Percentiles rank a stretch among this genome's conserved stretches.
These are phyloP conservation scores for Plasmopara viticola DNA, from an alignment of 352 stramenopile genomes.

Conservation along the genomic window DNA sequence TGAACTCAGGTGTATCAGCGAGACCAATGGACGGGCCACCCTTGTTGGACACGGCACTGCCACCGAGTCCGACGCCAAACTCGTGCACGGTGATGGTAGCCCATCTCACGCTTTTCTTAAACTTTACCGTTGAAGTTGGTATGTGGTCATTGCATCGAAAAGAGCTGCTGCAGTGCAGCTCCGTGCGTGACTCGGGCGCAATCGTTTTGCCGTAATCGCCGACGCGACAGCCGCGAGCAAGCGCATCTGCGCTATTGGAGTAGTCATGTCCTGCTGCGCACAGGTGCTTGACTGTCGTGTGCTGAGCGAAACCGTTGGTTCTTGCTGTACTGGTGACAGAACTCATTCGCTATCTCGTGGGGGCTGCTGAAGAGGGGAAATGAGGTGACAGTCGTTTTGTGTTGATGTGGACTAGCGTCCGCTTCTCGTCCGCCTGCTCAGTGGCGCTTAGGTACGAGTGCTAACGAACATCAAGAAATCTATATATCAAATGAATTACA, in stretches of 20 bases:
- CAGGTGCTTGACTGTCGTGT: constrained; percentile 2
- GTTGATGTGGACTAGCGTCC: constrained; percentile 24
- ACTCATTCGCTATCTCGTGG: constrained; percentile 11
- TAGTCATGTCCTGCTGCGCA: constrained; percentile 3
- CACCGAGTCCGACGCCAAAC: constrained; percentile 51
- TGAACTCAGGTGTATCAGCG: constrained; percentile 49
- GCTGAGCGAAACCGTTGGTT: background rate
- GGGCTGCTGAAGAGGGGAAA: constrained; percentile 19
- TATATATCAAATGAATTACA: background rate
- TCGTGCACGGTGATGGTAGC: constrained; percentile 49
- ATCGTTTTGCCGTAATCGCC: background rate
- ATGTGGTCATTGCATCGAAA: background rate
- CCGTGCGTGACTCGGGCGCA: constrained; percentile 1
- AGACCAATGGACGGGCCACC: constrained; percentile 55
- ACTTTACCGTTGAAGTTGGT: background rate
- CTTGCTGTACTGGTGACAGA: constrained; percentile 2
- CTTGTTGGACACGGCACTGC: constrained; percentile 50
- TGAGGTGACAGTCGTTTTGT: constrained; percentile 23
- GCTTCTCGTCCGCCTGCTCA: constrained; percentile 16
- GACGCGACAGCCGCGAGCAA: constrained; percentile 1
- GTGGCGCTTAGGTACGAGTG: background rate
- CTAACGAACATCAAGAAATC: background rate
- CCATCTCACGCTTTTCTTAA: constrained; percentile 30
- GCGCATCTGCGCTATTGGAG: background rate
- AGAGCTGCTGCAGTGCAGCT: background rate